phyloP scores from a whole-genome alignment of 257 asterid species.

The Penstemon davidsonii region DNA sequence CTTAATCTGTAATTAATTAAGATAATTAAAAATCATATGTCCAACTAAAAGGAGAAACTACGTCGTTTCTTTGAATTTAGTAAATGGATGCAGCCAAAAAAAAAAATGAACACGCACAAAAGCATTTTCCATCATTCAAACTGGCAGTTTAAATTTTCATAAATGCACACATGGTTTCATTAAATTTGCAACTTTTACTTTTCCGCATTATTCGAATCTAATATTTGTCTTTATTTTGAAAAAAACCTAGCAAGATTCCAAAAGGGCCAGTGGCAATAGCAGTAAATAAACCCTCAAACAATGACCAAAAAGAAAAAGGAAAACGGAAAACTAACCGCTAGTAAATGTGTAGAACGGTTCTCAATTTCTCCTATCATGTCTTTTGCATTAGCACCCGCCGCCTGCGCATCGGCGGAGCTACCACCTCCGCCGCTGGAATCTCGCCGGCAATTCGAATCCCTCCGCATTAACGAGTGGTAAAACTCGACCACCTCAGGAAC shows the following conservation, averaged over 20 bases:
- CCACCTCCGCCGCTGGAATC: constrained; percentile 54
- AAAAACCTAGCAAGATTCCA: constrained; percentile 35
- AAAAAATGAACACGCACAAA: background rate
- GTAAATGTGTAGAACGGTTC: constrained; percentile 93
- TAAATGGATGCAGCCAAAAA: no score
- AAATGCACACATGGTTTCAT: constrained; percentile 40
- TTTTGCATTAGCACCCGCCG: constrained; percentile 62
- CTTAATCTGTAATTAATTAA: constrained; percentile 64
- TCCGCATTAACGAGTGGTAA: constrained; percentile 89
- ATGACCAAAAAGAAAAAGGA: constrained; percentile 6
- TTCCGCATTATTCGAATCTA: constrained; percentile 40
- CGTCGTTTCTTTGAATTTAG: no score
- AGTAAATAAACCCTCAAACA: constrained; percentile 31
- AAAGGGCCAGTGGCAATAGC: constrained; percentile 32
- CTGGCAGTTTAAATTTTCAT: constrained; percentile 33
- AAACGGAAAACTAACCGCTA: constrained; percentile 61
- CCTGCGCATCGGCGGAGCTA: constrained; percentile 40
- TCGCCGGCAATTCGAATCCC: constrained; percentile 69
- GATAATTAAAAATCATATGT: background rate
- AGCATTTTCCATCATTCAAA: constrained; percentile 13
- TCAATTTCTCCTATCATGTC: constrained; percentile 99
- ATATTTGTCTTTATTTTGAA: constrained; percentile 49
- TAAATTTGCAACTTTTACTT: constrained; percentile 31
- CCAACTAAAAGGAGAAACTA: no score
- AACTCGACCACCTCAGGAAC: constrained; percentile 95